Base-by-base conservation (phyloP, 1,284 basidiomycete species). In the Irpex rosettiformis region DNA sequence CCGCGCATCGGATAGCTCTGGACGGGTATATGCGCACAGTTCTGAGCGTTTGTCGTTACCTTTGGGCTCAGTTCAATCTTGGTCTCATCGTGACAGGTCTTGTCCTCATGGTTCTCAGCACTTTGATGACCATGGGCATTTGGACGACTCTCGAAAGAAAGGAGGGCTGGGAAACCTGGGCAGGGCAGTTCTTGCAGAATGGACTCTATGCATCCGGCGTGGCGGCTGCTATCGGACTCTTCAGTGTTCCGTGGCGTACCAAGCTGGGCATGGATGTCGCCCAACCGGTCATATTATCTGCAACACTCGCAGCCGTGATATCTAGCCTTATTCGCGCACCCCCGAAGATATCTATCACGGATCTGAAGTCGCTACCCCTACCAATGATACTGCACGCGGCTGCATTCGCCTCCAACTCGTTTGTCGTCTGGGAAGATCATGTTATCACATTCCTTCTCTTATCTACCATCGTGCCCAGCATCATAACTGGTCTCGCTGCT, bases 31-130 rank as follows among this genome's bases (percentile, higher is more conserved):
- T 82, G 24, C 81, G 87, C 29, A 72, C 80, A 10, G 86, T 91
- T 2, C 79, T 97, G 33, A 75, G 77, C 0, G 80, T 82, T 2
- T 95, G 96, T 65, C 86, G 94, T 5, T 75, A 82, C 22, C 85
- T 98, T 55, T 99, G 97, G 97, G 96, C 97, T 0, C 92, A 93
- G 67, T 99, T 99, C 76, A 93, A 95, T 62, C 76, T 89, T 3
- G 68, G 81, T 0, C 77, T 93, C 10, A 98, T 99, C 78, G 72
- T 73, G 2, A 74, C 89, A 21, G 96, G 88, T 0, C 70, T 91
- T 21, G 66, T 72, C 0, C 73, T 87, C 5, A 73, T 91, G 54
- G 71, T 70, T 1, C 66, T 82, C 22, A 74, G 81, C 21, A 68
- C 82, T 0, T 56, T 80, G 2, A 77, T 83, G 1, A 72, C 76